Evolutionary conservation across 148 eudicot genomes (phyloP), one percentile per base, ranked within the genome.

Genomic region (Limonium bicolor): DNA sequence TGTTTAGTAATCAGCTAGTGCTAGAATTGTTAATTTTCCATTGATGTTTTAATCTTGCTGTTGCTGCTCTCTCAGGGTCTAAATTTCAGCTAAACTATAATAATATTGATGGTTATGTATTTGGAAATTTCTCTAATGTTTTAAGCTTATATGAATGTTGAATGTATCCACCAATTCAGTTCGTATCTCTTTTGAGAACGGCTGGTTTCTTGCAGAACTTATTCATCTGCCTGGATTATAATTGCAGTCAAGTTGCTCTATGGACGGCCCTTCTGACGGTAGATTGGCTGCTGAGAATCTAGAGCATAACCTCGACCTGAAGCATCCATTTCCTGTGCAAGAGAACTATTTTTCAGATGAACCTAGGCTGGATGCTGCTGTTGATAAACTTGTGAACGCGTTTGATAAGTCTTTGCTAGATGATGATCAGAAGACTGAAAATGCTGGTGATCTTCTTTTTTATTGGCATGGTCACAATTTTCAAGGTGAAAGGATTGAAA

Each of bases 361-460:
- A n/a, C n/a, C 23, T 46, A 28, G 35, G 5, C 51, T 50, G 22
- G 46, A 40, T 37, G 62, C 63, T 48, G 37, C 70, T 36, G 39
- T 65, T 15, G 47, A 61, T 47, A 70, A 73, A 42, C 70, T 82
- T 29, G 61, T 47, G 42, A 57, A 40, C 46, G 58, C 39, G 12
- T 42, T 78, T 44, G 46, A 58, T 18, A 62, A 58, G 28, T 45
- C 57, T 20, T 49, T 82, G 46, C 71, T 54, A 19, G 53, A 68
- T 40, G 50, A 71, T 39, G 69, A 53, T 25, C 61, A 21, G 20
- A 20, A 45, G 27, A 18, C 10, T 19, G 54, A 40, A 42, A 35
- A 16, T 48, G 29, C 28, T 22, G 30, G 21, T 25, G 57, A 47
- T 52, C 27, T 31, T 51, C 19, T 49, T 39, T 62, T 60, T 23